These are phyloP conservation scores for Thalassiosira pacifica DNA, from an alignment of 352 stramenopile species.

Conservation along the genomic window DNA sequence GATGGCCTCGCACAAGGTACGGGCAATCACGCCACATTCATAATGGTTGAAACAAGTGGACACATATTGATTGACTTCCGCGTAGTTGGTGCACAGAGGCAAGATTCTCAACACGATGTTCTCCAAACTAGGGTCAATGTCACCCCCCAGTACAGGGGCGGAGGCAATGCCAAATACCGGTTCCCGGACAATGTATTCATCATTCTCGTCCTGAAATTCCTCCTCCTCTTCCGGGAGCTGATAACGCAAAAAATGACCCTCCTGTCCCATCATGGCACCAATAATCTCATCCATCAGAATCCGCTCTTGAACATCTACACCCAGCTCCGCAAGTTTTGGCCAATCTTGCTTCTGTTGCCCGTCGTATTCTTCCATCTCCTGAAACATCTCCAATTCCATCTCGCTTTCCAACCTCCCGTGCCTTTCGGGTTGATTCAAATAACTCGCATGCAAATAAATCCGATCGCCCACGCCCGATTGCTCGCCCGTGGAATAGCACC, in stretches of 20 bases:
- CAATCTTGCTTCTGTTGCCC: background rate
- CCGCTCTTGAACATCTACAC: constrained; percentile 69
- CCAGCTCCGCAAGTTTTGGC: constrained; percentile 16
- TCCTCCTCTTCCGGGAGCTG: constrained; percentile 33
- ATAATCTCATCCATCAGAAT: constrained; percentile 83
- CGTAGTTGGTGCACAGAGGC: constrained; percentile 74
- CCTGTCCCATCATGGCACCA: constrained; percentile 81
- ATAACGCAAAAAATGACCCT: constrained; percentile 72
- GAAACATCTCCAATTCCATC: constrained; percentile 43
- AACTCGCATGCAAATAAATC: constrained; percentile 67
- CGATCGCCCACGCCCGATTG: constrained; percentile 30
- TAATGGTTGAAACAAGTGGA: constrained; percentile 60
- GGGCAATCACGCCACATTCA: constrained; percentile 94
- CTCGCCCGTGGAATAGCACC: constrained; percentile 48
- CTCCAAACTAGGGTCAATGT: constrained; percentile 70
- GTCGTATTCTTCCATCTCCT: background rate
- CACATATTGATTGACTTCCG: constrained; percentile 76
- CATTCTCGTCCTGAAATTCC: background rate
- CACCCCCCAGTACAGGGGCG: constrained; percentile 32
- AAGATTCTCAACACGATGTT: constrained; percentile 76
- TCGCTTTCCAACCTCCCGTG: background rate
- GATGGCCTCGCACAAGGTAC: constrained; percentile 93
- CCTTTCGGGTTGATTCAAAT: constrained; percentile 54
- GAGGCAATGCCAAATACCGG: constrained; percentile 60
- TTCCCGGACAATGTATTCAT: constrained; percentile 6